Base-by-base conservation (phyloP, 192 early-diverging fungal species). In the Coemansia sp. region DNA sequence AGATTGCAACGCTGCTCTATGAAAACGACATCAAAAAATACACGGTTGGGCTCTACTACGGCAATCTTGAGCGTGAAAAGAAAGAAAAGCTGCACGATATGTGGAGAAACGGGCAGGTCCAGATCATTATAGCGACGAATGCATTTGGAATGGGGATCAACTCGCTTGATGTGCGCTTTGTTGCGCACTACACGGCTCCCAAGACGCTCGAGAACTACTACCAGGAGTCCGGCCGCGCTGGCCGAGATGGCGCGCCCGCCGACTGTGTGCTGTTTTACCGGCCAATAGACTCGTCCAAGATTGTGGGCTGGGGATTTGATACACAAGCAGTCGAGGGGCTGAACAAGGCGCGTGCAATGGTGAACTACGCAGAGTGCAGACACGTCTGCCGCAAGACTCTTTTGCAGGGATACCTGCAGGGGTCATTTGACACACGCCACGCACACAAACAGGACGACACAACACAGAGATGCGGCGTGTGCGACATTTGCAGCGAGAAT, bases 221-320 rank as follows among this genome's bases (percentile, higher is more conserved):
- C 66, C 89, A 92, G 68, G 90, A 92, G 52, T 84, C 85, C 8
- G 90, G 90, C 0, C 83, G 90, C 20, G 90, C 89, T 31, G 90
- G 90, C 28, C 73, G 90, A 21, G 91, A 92, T 59, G 91, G 91
- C 2, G 25, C 76, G 35, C 78, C 71, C 1, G 89, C 90, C 0
- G 87, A 90, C 26, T 92, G 91, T 53, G 73, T 90, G 10, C 46
- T 91, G 42, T 82, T 89, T 12, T 90, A 90, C 57, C 84, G 88
- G 1, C 75, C 84, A 2, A 63, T 76, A n/a, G 91, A 92, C 78
- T 86, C 86, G 16, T 78, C 86, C 23, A 59, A 85, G 30, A 76
- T 92, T 28, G 82, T 86, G 3, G 74, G 84, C 21, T 84, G 88
- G 73, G 85, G 79, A 18, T 81, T 90, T 18, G 81, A 83, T 10